Conservation (phyloP, 139 green algal genomes). For the Chlamydomonas sphaeroides region DNA sequence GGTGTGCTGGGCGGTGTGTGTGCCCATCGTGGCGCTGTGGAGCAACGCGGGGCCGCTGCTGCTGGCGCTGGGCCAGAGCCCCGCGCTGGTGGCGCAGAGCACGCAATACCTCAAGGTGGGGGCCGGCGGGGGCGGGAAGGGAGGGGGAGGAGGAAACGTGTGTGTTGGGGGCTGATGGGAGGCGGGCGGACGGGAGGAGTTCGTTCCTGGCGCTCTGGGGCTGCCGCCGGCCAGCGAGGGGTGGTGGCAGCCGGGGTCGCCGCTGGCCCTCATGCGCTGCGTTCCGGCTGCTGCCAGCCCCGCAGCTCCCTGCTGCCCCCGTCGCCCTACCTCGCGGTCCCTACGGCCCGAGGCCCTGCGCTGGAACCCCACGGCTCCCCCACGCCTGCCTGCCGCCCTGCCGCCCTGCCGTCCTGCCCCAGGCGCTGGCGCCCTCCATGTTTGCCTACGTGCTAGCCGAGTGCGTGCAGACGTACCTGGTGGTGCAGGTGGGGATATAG, state of each 20-base stretch:
- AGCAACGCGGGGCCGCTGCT: slow-evolving; percentile 39
- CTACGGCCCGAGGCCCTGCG: too few species aligned
- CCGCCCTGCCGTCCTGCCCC: not conserved
- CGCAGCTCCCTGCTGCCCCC: too few species aligned
- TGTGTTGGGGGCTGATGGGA: too few species aligned
- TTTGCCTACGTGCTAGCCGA: slow-evolving; percentile 46
- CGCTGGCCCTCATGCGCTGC: too few species aligned
- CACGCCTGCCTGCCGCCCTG: not conserved
- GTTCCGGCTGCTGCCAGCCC: too few species aligned
- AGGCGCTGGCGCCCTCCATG: slow-evolving; percentile 47
- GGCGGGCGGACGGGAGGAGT: too few species aligned
- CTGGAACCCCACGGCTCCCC: not conserved
- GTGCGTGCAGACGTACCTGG: slow-evolving; percentile 37
- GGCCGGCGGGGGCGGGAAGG: not conserved
- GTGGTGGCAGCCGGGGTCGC: too few species aligned
- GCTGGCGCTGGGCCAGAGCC: slow-evolving; percentile 47
- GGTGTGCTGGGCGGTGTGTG: slow-evolving; percentile 56
- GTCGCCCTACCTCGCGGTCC: too few species aligned
- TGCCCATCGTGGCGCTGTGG: slow-evolving; percentile 64
- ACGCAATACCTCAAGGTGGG: not conserved
- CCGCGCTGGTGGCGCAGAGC: not conserved
- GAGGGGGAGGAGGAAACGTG: too few species aligned
- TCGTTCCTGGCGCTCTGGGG: too few species aligned
- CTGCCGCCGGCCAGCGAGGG: too few species aligned
- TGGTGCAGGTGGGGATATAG: too few species aligned